These are phyloP conservation scores for Sclerotinia glacialis DNA, from an alignment of 2,329 filamentous ascomycete genomes.

Conservation along the genomic window DNA sequence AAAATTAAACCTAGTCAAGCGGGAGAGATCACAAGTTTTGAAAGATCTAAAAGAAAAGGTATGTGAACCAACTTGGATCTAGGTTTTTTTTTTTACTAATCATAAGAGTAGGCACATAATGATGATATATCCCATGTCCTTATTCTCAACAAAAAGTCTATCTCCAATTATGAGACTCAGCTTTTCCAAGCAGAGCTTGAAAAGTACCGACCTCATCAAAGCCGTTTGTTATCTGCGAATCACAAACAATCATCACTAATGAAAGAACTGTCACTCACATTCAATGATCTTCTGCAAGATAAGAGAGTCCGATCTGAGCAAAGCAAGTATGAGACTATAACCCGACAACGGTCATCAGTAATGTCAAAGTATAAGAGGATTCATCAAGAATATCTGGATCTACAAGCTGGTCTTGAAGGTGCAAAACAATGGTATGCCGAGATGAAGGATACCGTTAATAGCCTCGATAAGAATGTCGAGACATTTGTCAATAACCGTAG, in stretches of 20 bases:
- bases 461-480: conserved; percentile 91
- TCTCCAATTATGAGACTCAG: conserved; percentile 85
- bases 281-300: conserved; percentile 86
- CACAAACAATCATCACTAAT: conserved; percentile 93
- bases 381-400: conserved; percentile 88
- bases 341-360: conserved; percentile 75
- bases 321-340: conserved; percentile 88
- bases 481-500: conserved; percentile 93
- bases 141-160: conserved; percentile 96
- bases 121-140: conserved; percentile 97
- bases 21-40: conserved; percentile 84
- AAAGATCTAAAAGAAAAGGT: conserved; percentile 99
- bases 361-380: conserved; percentile 86
- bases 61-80: conserved; percentile 34
- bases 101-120: conserved; percentile 68
- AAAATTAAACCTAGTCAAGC: conserved; percentile 87
- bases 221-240: conserved; percentile 83
- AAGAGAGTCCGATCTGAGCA: conserved; percentile 91
- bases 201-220: conserved; percentile 93
- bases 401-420: conserved; percentile 79
- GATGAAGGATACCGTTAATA: conserved; percentile 93
- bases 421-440: conserved; percentile 93
- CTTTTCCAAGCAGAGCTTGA: conserved; percentile 96
- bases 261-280: conserved; percentile 87
- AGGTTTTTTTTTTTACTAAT: conserved; percentile 23